A percentile compares a stretch with the other conserved stretches of the same genome.
phyloP scores from a whole-genome alignment of 2,329 filamentous ascomycete genomes.

The Cladophialophora exuberans region DNA sequence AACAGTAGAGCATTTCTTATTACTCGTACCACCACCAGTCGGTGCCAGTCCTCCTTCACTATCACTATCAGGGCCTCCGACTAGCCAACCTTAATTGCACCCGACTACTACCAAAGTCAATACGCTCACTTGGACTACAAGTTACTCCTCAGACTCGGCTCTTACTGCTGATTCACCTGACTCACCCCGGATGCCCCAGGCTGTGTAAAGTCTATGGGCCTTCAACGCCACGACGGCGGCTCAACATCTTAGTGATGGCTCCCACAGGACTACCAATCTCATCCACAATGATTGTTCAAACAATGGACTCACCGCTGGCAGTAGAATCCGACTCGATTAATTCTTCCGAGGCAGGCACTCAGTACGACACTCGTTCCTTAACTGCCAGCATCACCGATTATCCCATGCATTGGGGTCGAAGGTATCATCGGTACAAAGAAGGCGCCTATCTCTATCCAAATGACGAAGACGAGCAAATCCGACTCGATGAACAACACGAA shows the following conservation, averaged over 20 bases:
- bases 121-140: too few relatives aligned
- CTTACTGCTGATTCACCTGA: too few relatives aligned
- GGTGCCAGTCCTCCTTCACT: background rate
- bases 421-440: slow-evolving; percentile 51
- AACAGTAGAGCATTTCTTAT: background rate
- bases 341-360: slow-evolving; percentile 21
- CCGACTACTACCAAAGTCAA: too few relatives aligned
- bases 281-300: slow-evolving; percentile 4
- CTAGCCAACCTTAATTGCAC: background rate
- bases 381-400: slow-evolving; percentile 49
- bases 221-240: background rate
- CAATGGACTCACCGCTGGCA: slow-evolving; percentile 25
- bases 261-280: slow-evolving; percentile 1
- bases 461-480: slow-evolving; percentile 58
- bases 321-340: slow-evolving; percentile 24
- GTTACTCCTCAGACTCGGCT: too few relatives aligned
- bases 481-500: slow-evolving; percentile 60
- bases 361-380: slow-evolving; percentile 45
- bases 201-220: slow-evolving; percentile 1
- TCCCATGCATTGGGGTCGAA: slow-evolving; percentile 46
- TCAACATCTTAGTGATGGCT: slow-evolving; percentile 3
- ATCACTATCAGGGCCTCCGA: background rate
- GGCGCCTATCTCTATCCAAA: slow-evolving; percentile 54
- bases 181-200: too few relatives aligned
- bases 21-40: too few relatives aligned